These are phyloP conservation scores for Trametes cingulata DNA, from an alignment of 768 basidiomycete genomes.

Conservation along the genomic window DNA sequence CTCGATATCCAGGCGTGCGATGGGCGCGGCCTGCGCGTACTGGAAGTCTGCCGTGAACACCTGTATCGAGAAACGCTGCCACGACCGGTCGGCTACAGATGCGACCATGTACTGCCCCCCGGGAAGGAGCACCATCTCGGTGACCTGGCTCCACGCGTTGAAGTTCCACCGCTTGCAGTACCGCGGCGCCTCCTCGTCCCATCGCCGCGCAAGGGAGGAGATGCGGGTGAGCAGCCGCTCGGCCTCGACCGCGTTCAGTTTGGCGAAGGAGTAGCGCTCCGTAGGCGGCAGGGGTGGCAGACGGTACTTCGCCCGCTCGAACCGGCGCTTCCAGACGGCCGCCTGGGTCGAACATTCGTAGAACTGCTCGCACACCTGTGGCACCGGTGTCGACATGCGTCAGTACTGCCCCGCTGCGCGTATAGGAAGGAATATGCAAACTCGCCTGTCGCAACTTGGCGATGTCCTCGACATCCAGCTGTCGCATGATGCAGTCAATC, in stretches of 20 bases:
- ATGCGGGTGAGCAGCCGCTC: constrained; percentile 64
- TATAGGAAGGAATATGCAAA: background rate
- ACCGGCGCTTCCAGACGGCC: constrained; percentile 66
- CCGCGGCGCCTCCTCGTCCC: constrained; percentile 45
- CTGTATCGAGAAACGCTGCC: constrained; percentile 43
- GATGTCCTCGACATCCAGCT: constrained; percentile 40
- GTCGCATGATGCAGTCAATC: constrained; percentile 2
- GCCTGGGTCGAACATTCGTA: constrained; percentile 66
- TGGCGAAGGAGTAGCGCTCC: constrained; percentile 41
- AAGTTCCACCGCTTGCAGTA: constrained; percentile 30
- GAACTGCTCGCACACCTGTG: constrained; percentile 59
- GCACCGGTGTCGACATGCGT: background rate
- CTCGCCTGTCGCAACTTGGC: constrained; percentile 40
- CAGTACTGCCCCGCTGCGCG: background rate
- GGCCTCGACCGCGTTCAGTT: constrained; percentile 39
- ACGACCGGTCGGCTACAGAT: constrained; percentile 46
- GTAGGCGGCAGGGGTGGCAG: constrained; percentile 65
- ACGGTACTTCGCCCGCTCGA: constrained; percentile 52
- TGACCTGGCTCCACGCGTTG: constrained; percentile 37
- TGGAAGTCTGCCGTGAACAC: constrained; percentile 61
- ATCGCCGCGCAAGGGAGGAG: constrained; percentile 59
- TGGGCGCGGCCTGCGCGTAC: constrained; percentile 35
- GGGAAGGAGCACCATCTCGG: constrained; percentile 60
- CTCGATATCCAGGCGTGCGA: constrained; percentile 47
- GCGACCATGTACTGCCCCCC: constrained; percentile 71